phyloP scores from a whole-genome alignment of 2,329 filamentous ascomycete genomes.

The Monascus ruber region DNA sequence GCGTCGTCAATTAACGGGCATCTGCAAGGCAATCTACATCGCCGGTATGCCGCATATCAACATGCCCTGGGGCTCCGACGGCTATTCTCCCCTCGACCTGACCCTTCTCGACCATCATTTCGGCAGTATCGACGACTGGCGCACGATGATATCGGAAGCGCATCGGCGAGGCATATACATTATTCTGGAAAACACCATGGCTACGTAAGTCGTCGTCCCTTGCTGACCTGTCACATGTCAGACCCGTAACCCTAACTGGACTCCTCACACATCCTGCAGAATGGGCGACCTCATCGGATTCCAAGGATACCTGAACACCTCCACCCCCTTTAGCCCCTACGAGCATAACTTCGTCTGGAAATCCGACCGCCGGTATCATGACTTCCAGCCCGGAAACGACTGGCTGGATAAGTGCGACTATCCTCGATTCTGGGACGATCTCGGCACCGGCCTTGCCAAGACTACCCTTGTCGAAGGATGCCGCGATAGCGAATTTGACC shows the following conservation, averaged over 20 bases:
- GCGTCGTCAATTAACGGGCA: neutral
- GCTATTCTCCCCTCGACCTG: slow-evolving; percentile 45
- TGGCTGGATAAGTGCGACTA: slow-evolving; percentile 41
- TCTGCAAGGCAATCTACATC: slow-evolving; percentile 40
- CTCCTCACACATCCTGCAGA: slow-evolving; percentile 9
- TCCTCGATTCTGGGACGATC: slow-evolving; percentile 46
- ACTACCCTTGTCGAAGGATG: slow-evolving; percentile 39
- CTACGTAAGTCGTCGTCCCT: slow-evolving; percentile 30
- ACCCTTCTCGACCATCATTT: slow-evolving; percentile 49
- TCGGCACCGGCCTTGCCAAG: slow-evolving; percentile 35
- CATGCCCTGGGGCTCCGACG: slow-evolving; percentile 47
- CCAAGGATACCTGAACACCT: slow-evolving; percentile 43
- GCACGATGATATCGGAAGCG: slow-evolving; percentile 41
- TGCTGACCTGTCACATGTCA: neutral
- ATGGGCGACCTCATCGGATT: slow-evolving; percentile 50
- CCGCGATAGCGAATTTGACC: slow-evolving; percentile 47
- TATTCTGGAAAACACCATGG: slow-evolving; percentile 49
- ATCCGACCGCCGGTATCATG: slow-evolving; percentile 37
- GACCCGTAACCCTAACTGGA: too few species aligned
- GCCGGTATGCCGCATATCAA: slow-evolving; percentile 50
- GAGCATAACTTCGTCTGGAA: slow-evolving; percentile 49
- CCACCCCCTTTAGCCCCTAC: slow-evolving; percentile 38
- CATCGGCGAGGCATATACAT: slow-evolving; percentile 49
- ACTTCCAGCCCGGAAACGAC: slow-evolving; percentile 41
- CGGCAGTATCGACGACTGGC: slow-evolving; percentile 44